phyloP scores from a whole-genome alignment of 1,139 yeast genomes.

The Geotrichum aggregatum region DNA sequence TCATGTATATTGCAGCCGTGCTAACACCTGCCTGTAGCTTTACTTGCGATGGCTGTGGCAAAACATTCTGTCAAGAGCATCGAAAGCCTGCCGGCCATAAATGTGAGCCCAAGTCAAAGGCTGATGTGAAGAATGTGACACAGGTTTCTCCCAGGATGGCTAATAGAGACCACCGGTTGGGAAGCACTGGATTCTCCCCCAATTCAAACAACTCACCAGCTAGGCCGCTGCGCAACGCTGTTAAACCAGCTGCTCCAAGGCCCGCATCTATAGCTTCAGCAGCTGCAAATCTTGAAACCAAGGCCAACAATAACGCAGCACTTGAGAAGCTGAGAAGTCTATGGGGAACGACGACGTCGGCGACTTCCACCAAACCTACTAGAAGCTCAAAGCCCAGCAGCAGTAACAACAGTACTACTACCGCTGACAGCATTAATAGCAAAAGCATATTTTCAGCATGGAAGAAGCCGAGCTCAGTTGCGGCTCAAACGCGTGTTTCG shows the following conservation, averaged over 20 bases:
- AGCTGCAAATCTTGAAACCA: too few relatives aligned
- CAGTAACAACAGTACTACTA: background rate
- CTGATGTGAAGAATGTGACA: background rate
- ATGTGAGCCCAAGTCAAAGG: constrained; percentile 33
- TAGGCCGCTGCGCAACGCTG: background rate
- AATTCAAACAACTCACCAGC: constrained; percentile 4
- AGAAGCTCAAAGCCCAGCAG: background rate
- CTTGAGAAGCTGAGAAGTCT: constrained; percentile 18
- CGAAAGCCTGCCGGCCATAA: constrained; percentile 46
- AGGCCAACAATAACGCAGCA: constrained; percentile 17
- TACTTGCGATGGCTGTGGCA: constrained; percentile 49
- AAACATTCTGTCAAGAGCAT: constrained; percentile 49
- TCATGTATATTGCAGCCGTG: background rate
- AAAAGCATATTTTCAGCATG: constrained; percentile 14
- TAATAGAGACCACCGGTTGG: constrained; percentile 6
- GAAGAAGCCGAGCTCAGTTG: constrained; percentile 15
- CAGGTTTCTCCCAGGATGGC: constrained; percentile 1
- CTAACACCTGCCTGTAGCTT: constrained; percentile 30
- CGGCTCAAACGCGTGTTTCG: constrained; percentile 2
- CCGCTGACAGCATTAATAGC: background rate
- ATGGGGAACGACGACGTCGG: constrained; percentile 11
- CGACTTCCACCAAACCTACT: background rate
- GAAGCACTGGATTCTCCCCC: background rate
- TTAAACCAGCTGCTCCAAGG: background rate
- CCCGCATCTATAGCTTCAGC: too few relatives aligned